These are phyloP conservation scores for Corinectria fuckeliana DNA, from an alignment of 2,329 filamentous ascomycete species.

Conservation along the genomic window DNA sequence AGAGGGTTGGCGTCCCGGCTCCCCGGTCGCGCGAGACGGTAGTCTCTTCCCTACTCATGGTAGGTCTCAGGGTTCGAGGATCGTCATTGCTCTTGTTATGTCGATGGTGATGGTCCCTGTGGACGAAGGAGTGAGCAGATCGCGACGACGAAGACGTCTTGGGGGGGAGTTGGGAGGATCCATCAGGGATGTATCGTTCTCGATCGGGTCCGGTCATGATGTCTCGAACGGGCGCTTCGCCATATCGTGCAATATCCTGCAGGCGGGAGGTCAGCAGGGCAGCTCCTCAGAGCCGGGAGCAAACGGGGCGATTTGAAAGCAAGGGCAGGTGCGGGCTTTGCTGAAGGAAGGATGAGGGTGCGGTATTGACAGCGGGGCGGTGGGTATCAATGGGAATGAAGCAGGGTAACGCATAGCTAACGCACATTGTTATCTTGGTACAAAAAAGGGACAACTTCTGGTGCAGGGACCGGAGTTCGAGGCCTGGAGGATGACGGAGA, in stretches of 20 bases:
- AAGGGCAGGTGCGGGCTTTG: slow-evolving; percentile 6
- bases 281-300: slow-evolving; percentile 16
- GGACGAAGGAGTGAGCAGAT: slow-evolving; percentile 65
- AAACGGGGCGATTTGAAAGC: neutral
- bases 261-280: slow-evolving; percentile 32
- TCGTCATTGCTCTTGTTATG: slow-evolving; percentile 77
- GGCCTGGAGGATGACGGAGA: slow-evolving; percentile 81
- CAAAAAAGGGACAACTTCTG: slow-evolving; percentile 96
- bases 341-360: slow-evolving; percentile 13
- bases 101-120: slow-evolving; percentile 68
- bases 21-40: slow-evolving; percentile 54
- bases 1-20: slow-evolving; percentile 55
- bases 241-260: slow-evolving; percentile 77
- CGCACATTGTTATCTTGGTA: slow-evolving; percentile 82
- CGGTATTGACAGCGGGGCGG: slow-evolving; percentile 16
- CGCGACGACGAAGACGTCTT: slow-evolving; percentile 70
- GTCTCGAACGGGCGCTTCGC: slow-evolving; percentile 77
- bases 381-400: slow-evolving; percentile 27
- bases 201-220: slow-evolving; percentile 73
- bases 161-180: slow-evolving; percentile 54
- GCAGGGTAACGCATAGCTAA: slow-evolving; percentile 39
- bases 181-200: slow-evolving; percentile 67
- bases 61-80: slow-evolving; percentile 70
- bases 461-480: slow-evolving; percentile 83
- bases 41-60: slow-evolving; percentile 78